Conservation (phyloP, 164 flowering plant species). For the Malania oleifera region DNA sequence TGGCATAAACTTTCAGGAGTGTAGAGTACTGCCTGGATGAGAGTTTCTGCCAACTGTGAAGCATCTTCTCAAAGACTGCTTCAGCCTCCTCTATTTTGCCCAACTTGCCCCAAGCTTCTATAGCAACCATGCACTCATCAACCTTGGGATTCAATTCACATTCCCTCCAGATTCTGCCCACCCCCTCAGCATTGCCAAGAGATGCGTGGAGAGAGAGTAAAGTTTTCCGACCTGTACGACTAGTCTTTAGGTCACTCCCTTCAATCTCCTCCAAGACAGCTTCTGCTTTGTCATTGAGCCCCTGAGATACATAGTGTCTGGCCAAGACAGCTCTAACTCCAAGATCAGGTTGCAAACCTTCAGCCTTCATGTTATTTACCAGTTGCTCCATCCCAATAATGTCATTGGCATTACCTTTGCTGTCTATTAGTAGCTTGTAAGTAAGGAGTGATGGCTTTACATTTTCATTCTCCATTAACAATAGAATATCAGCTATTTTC, state of each 20-base stretch:
- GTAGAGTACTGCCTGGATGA: constrained; percentile 37
- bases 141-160: constrained; percentile 40
- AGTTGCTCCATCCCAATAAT: constrained; percentile 75
- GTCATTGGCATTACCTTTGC: constrained; percentile 64
- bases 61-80: constrained; percentile 53
- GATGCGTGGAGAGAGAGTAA: constrained; percentile 65
- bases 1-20: constrained; percentile 58
- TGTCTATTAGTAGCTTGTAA: constrained; percentile 58
- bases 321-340: constrained; percentile 33
- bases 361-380: constrained; percentile 73
- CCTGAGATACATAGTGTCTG: constrained; percentile 44
- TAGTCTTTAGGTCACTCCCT: constrained; percentile 35
- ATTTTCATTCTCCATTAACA: constrained; percentile 80
- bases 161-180: constrained; percentile 56
- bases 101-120: constrained; percentile 81
- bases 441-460: constrained; percentile 59
- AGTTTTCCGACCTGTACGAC: constrained; percentile 32
- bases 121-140: constrained; percentile 51
- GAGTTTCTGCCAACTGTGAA: constrained; percentile 26
- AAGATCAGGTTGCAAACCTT: constrained; percentile 53
- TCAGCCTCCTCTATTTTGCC: constrained; percentile 66
- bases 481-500: constrained; percentile 71
- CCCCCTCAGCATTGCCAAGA: constrained; percentile 66
- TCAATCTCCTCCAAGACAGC: constrained; percentile 68
- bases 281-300: constrained; percentile 68